Conservation (phyloP, 2,329 filamentous ascomycete species). For the Colletotrichum acutatum region DNA sequence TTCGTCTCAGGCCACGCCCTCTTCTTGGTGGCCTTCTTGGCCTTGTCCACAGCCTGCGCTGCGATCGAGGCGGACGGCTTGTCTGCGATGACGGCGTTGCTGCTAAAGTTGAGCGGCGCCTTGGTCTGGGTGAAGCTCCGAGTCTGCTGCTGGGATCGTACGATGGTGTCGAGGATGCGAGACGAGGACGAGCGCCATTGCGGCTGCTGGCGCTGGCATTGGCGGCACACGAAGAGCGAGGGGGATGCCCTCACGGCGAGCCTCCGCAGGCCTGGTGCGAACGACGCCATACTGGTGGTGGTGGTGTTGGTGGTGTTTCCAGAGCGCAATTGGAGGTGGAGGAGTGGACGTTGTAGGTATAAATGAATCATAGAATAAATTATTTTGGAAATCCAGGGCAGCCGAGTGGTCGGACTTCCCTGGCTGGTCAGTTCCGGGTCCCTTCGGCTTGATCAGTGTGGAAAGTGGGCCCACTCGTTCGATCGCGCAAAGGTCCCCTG, state of each 20-base stretch:
- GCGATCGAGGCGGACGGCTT: conserved; percentile 15
- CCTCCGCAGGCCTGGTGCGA: conserved; percentile 55
- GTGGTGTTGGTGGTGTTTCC: neutral
- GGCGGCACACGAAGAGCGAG: conserved; percentile 58
- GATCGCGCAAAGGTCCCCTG: conserved; percentile 14
- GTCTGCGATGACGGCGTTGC: conserved; percentile 28
- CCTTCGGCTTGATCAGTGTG: conserved; percentile 15
- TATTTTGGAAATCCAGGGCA: conserved; percentile 24
- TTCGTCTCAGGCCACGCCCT: conserved; percentile 68
- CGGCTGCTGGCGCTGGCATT: conserved; percentile 54
- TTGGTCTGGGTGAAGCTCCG: conserved; percentile 50
- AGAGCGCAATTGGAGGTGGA: neutral
- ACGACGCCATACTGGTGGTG: conserved; percentile 52
- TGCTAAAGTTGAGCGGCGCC: conserved; percentile 42
- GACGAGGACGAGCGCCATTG: conserved; percentile 44
- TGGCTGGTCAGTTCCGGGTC: conserved; percentile 16
- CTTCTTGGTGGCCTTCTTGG: conserved; percentile 41
- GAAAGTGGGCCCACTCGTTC: conserved; percentile 19
- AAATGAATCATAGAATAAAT: conserved; percentile 3
- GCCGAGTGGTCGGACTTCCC: conserved; percentile 23
- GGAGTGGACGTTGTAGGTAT: neutral
- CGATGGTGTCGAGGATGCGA: conserved; percentile 50
- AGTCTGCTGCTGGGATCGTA: conserved; percentile 45
- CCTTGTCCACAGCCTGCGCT: conserved; percentile 20
- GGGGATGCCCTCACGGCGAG: conserved; percentile 51